Conservation (phyloP, 1,284 basidiomycete genomes). For the Ustilago hordei region DNA sequence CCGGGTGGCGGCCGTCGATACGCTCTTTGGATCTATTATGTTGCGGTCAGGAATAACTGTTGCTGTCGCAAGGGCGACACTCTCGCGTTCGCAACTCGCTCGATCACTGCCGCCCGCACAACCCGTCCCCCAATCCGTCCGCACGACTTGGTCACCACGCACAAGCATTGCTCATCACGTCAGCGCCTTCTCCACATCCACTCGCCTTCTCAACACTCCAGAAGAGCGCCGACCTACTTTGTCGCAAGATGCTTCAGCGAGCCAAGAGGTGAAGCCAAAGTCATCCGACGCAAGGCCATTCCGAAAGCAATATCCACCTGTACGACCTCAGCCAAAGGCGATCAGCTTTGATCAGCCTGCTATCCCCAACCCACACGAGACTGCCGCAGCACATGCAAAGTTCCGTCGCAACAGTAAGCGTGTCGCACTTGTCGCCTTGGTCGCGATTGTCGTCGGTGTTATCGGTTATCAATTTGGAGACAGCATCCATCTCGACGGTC, state of each 20-base stretch:
- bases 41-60: conserved; percentile 18
- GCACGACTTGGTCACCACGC: not conserved
- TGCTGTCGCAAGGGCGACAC: conserved; percentile 11
- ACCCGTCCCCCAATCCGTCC: not conserved
- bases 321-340: conserved; percentile 51
- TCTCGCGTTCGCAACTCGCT: not conserved
- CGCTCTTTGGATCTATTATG: conserved; percentile 7
- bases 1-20: not conserved
- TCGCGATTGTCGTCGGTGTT: conserved; percentile 22
- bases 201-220: conserved; percentile 1
- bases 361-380: conserved; percentile 64
- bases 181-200: conserved; percentile 14
- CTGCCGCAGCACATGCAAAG: conserved; percentile 61
- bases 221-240: conserved; percentile 9
- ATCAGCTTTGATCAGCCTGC: conserved; percentile 67
- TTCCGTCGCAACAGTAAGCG: conserved; percentile 53
- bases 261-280: not conserved
- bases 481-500: conserved; percentile 52
- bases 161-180: conserved; percentile 10
- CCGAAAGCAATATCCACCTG: conserved; percentile 61
- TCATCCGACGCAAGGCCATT: conserved; percentile 38
- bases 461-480: conserved; percentile 47
- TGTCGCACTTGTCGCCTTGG: conserved; percentile 12
- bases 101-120: not conserved
- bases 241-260: conserved; percentile 9